Conservation (phyloP, 179 eudicot genomes). For the Spergularia azorica region DNA sequence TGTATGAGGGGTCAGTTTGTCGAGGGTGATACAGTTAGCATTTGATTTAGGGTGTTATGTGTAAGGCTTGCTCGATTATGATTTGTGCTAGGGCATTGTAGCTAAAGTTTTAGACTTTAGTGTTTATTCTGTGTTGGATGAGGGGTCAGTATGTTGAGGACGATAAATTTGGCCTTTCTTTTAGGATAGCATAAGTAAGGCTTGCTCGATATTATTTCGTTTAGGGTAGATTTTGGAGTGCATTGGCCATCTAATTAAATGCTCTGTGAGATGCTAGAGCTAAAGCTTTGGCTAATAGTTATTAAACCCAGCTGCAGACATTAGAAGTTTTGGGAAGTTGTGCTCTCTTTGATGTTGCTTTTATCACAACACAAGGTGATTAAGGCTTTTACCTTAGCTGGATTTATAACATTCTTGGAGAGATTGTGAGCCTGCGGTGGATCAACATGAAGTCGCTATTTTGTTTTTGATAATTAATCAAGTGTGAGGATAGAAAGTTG, state of each 20-base stretch:
- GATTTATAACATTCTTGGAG: neutral
- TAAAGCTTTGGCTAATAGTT: neutral
- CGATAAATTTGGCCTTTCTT: neutral
- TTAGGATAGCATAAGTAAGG: neutral
- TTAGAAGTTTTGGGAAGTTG: neutral
- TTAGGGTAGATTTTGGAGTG: neutral
- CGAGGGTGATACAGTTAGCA: neutral
- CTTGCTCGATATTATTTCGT: neutral
- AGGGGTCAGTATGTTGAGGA: neutral
- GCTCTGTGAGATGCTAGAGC: neutral
- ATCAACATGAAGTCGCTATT: too few species aligned
- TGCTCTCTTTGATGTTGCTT: neutral
- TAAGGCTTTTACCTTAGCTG: neutral
- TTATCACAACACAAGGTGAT: neutral
- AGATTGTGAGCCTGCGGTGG: neutral
- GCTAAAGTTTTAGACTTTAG: too few species aligned
- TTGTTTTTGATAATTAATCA: too few species aligned
- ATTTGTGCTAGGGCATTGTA: neutral
- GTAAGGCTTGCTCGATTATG: neutral
- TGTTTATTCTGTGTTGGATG: neutral
- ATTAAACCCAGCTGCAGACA: neutral
- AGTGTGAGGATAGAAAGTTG: neutral
- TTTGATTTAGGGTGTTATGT: neutral
- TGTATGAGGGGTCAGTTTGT: neutral
- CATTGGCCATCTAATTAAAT: neutral